Evolutionary conservation across 2,329 filamentous ascomycete species (phyloP), one percentile per base, ranked within the genome.

Genomic region (Purpureocillium lavendulum): DNA sequence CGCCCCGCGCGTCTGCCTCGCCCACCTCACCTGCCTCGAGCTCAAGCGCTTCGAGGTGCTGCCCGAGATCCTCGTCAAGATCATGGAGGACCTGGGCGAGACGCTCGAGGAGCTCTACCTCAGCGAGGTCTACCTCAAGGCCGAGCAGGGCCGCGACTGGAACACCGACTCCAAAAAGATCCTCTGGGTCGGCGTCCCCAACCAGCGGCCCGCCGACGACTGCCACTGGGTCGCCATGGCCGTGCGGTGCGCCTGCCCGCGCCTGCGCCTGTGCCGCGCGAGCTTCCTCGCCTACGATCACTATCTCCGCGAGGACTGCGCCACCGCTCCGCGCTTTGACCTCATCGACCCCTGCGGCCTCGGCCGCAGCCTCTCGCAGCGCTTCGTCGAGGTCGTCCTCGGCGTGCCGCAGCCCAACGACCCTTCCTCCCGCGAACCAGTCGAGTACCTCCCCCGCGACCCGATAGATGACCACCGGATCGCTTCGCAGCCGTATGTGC

Each of bases 151-250:
- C n/a, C 39, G 45, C 31, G 48, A 58, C 30, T 55, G 52, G 41
- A 60, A 64, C 39, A 44, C 54, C 13, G 55, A 61, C 38, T 51
- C 52, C 2, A 52, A 52, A 36, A 56, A 60, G 42, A 51, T 59
- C 6, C 57, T 71, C 15, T 71, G 68, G 68, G 53, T 71, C 35
- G 68, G 68, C 12, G 35, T 68, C 9, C 67, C 67, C 7, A 70
- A 70, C 42, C 50, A 58, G 29, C 57, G 58, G 1, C 66, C 67
- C 0, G 45, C 45, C 4, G 49, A 54, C 12, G 53, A 62, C 28
- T 57, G 61, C 38, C 46, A 50, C 13, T 71, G 67, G 67, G 54
- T 70, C 18, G 67, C 67, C 29, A 64, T 62, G 49, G 49, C 52
- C 2, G 41, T 71, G 39, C 62, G 67, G 34, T 54, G 57, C 35